A percentile compares a stretch with the other conserved stretches of the same genome.
Conservation (phyloP, 129 eudicot species). For the Flaveria trinervia region DNA sequence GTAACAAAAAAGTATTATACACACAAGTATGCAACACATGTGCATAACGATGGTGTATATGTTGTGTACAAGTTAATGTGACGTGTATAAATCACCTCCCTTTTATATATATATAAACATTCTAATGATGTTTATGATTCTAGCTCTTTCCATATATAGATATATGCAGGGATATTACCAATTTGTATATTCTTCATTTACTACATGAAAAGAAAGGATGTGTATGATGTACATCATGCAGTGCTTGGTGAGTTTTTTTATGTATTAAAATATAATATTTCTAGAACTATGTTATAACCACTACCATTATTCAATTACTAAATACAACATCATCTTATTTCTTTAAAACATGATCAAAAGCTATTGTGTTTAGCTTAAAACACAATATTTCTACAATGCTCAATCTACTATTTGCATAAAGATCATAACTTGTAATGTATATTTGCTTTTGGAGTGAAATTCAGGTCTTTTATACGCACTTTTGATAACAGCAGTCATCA, state of each 20-base stretch:
- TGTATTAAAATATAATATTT: not conserved
- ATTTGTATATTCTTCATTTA: conserved; percentile 40
- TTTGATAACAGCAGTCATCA: conserved; percentile 61
- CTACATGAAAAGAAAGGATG: conserved; percentile 52
- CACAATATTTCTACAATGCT: not conserved
- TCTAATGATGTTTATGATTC: not conserved
- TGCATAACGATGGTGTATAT: not conserved
- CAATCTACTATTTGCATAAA: not conserved
- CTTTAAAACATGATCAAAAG: not conserved
- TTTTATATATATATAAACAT: not conserved
- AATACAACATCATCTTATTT: too few relatives aligned
- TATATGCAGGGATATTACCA: conserved; percentile 53
- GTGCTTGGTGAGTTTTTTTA: conserved; percentile 45
- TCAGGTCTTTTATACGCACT: conserved; percentile 58
- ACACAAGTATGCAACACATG: not conserved
- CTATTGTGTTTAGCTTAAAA: not conserved
- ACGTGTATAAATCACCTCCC: not conserved
- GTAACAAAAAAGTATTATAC: not conserved
- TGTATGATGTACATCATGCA: conserved; percentile 73
- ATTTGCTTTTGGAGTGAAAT: not conserved
- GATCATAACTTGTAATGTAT: not conserved
- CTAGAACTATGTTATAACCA: not conserved
- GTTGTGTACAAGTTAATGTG: not conserved
- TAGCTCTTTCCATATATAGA: conserved; percentile 27
- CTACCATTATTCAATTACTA: too few relatives aligned